Percentiles rank a stretch among this genome's conserved stretches.
Evolutionary conservation across 2,329 filamentous ascomycete genomes (phyloP).

Genomic region (Fusarium agapanthi): DNA sequence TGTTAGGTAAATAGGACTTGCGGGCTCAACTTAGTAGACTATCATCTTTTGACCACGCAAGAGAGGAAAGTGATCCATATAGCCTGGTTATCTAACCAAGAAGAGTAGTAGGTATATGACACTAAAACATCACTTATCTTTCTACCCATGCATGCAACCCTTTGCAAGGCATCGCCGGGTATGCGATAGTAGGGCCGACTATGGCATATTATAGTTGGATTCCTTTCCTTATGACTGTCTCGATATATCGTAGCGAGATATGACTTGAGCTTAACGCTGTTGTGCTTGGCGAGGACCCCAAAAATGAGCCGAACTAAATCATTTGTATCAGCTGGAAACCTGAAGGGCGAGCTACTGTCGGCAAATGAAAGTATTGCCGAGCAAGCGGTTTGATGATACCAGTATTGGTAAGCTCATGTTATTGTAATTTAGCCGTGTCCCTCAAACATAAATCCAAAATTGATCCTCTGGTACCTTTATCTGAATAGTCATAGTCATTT

Average conservation of each 20-base stretch:
- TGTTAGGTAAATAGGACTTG: accelerated
- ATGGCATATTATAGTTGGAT: accelerated
- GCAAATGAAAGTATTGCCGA: background rate
- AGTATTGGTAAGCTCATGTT: too few species aligned
- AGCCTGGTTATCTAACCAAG: background rate
- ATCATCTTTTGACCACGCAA: background rate
- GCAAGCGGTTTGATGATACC: accelerated
- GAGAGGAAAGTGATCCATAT: background rate
- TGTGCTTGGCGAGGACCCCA: accelerated
- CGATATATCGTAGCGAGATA: accelerated
- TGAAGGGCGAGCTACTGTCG: accelerated
- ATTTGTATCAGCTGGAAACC: too few species aligned
- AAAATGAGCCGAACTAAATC: accelerated
- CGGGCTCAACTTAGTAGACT: accelerated
- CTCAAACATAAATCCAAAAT: background rate
- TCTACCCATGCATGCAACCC: background rate
- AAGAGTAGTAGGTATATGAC: background rate
- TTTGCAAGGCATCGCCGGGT: accelerated
- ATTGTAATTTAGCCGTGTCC: too few species aligned
- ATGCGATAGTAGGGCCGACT: background rate
- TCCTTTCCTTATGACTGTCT: accelerated
- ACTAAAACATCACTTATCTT: background rate
- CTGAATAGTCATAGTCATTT: accelerated
- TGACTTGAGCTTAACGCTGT: accelerated
- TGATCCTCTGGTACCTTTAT: too few species aligned